Base-by-base conservation (phyloP, 495 filamentous ascomycete species). In the Aspergillus homomorphus region DNA sequence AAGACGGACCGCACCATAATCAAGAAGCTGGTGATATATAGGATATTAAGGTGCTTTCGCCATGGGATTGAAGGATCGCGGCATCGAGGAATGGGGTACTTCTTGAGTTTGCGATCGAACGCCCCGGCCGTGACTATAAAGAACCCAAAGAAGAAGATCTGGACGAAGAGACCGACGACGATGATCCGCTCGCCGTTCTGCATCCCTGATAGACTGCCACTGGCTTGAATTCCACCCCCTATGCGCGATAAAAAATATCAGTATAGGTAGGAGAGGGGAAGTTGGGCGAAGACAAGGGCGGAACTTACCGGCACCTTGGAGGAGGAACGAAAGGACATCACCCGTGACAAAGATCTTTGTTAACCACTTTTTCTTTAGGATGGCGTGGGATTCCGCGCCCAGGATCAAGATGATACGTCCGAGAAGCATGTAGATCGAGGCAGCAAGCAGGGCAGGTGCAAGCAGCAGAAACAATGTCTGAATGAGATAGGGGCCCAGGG, bases 1-100 rank as follows among this genome's bases (percentile, higher is more conserved):
- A 86, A 86, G 6, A 85, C 54, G 16, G 73, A 80, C 12, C 86
- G 76, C 2, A 87, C 62, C 58, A 89, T 57, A 57, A 89, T 86
- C 23, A 87, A 66, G 1, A 57, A 62, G 51, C 73, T 79, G 6
- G 69, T 67, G 1, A 46, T 51, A 62, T 87, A 87, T 5, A 87
- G 73, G 41, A 77, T 65, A 30, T 68, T 54, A 19, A 86, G 60
- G 48, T 78, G 69, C 51, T 70, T 73, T 58, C 67, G 41, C 85
- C 84, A 88, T 3, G 67, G 61, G 16, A 45, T 48, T 2, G 22
- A 23, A 6, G 54, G 23, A 14, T 26, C 24, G 26, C 22, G 33
- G 4, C 59, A 58, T 14, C 58, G 54, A 0, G 59, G 54, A 2
- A 67, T 70, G 14, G 70, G 69, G 7, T 60, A 59, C n/a, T 60